A percentile compares a stretch with the other conserved stretches of the same genome.
Evolutionary conservation across 2,329 filamentous ascomycete genomes (phyloP).

Genomic region (Colletotrichum spinosum): DNA sequence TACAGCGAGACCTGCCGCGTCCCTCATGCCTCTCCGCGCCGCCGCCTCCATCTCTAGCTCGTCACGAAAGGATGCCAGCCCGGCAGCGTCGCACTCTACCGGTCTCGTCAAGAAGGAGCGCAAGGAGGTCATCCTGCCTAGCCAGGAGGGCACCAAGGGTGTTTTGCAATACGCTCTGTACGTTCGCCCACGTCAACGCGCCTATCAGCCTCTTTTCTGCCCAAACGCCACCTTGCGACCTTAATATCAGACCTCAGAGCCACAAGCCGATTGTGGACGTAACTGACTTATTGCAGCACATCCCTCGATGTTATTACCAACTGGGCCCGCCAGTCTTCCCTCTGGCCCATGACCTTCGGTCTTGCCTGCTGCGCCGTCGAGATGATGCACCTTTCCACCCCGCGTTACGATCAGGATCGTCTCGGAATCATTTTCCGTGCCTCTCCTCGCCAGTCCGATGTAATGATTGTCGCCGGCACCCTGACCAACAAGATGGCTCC

Average conservation of each 20-base stretch:
- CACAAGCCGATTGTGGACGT: background rate
- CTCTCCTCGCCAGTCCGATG: constrained; percentile 87
- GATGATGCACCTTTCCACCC: constrained; percentile 93
- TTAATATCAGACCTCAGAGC: background rate
- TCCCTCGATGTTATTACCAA: constrained; percentile 84
- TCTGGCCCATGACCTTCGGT: constrained; percentile 91
- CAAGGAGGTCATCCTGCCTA: constrained; percentile 80
- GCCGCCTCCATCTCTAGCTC: constrained; percentile 75
- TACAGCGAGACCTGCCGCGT: constrained; percentile 73
- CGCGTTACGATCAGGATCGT: constrained; percentile 89
- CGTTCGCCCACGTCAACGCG: constrained; percentile 48
- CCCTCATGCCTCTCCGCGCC: constrained; percentile 73
- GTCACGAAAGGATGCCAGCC: constrained; percentile 71
- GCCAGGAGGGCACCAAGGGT: constrained; percentile 83
- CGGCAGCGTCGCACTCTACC: constrained; percentile 64
- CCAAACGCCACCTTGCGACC: background rate
- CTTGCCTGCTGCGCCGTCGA: constrained; percentile 91
- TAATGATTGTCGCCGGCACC: constrained; percentile 94
- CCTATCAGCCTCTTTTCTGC: background rate
- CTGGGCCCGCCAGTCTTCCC: constrained; percentile 85
- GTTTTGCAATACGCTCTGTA: constrained; percentile 89
- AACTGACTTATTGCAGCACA: constrained; percentile 62
- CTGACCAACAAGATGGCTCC: constrained; percentile 98
- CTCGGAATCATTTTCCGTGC: constrained; percentile 92
- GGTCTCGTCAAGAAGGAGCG: constrained; percentile 65